Percentiles rank a stretch among this genome's conserved stretches.
Evolutionary conservation across 495 filamentous ascomycete species (phyloP).

Genomic region (Jackrogersella multiformis): DNA sequence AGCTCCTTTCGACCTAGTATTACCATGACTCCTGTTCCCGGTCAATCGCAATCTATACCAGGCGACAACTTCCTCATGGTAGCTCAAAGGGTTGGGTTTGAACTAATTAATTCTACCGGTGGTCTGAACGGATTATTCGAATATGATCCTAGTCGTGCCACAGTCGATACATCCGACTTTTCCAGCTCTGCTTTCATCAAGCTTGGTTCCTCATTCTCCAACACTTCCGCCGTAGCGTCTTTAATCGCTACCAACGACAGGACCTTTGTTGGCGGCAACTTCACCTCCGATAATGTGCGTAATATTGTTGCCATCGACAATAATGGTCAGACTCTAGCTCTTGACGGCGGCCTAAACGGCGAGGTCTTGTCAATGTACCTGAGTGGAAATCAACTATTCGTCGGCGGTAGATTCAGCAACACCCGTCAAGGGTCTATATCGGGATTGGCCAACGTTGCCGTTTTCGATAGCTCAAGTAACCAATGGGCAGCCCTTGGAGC

Average conservation of each 20-base stretch:
- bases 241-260: slow-evolving; percentile 66
- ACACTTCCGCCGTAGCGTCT: slow-evolving; percentile 70
- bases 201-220: slow-evolving; percentile 72
- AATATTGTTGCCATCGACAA: slow-evolving; percentile 81
- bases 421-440: slow-evolving; percentile 67
- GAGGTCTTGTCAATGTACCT: slow-evolving; percentile 74
- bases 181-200: slow-evolving; percentile 75
- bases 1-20: slow-evolving; percentile 81
- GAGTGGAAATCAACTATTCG: slow-evolving; percentile 73
- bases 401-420: slow-evolving; percentile 86
- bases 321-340: slow-evolving; percentile 64
- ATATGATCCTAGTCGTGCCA: slow-evolving; percentile 72
- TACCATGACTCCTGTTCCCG: slow-evolving; percentile 74
- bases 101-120: slow-evolving; percentile 71
- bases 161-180: slow-evolving; percentile 68
- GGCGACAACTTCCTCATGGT: slow-evolving; percentile 73
- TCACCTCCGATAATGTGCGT: slow-evolving; percentile 68
- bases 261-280: slow-evolving; percentile 86
- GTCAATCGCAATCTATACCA: slow-evolving; percentile 62
- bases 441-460: slow-evolving; percentile 76
- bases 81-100: slow-evolving; percentile 84
- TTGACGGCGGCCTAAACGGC: slow-evolving; percentile 82
- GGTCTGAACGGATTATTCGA: slow-evolving; percentile 93
- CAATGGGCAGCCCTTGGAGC: slow-evolving; percentile 83
- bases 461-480: slow-evolving; percentile 73